Base-by-base conservation (phyloP, 371 early-diverging fungal species). In the Mortierella sp. region DNA sequence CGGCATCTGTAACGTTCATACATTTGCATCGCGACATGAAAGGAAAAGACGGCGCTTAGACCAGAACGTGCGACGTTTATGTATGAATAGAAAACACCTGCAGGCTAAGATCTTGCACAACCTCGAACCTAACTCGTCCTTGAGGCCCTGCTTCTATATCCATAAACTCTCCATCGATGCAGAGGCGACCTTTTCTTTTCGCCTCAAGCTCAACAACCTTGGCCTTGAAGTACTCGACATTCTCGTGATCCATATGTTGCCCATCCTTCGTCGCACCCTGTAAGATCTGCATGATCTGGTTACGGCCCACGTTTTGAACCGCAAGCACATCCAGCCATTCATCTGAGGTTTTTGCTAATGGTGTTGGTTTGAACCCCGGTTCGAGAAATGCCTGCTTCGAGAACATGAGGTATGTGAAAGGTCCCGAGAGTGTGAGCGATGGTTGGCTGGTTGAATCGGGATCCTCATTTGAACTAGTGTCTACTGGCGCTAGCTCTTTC, bases 121-220 rank as follows among this genome's bases (percentile, higher is more conserved):
- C 45, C 31, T 67, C 72, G 24, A 72, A 51, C 6, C 63, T 59
- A 0, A 67, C 54, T 7, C 67, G 57, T 16, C 72, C 72, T 8
- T 48, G 26, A 0, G 58, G 34, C 3, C 72, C 72, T 16, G 61
- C 59, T n/a, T 47, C 50, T 3, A 72, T 34, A 13, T 67, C 50
- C 50, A 72, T 14, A 28, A 72, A 67, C 60, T 72, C 72, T 26
- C 72, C 72, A 46, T 72, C 72, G n/a, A 72, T 41, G 24, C 72
- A 72, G 10, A 72, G 55, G 3, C 67, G 63, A 0, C 60, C 67
- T 0, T 34, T 30, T 1, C 14, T 24, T 1, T 59, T 41, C 8
- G 60, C 54, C 46, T 72, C 67, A 5, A 72, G 52, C 51, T 72
- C 72, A 0, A 67, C 56, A 3, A 24, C 64, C 31, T 67, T 72